phyloP scores from a whole-genome alignment of 139 green algal genomes.

The Microglena sp. region DNA sequence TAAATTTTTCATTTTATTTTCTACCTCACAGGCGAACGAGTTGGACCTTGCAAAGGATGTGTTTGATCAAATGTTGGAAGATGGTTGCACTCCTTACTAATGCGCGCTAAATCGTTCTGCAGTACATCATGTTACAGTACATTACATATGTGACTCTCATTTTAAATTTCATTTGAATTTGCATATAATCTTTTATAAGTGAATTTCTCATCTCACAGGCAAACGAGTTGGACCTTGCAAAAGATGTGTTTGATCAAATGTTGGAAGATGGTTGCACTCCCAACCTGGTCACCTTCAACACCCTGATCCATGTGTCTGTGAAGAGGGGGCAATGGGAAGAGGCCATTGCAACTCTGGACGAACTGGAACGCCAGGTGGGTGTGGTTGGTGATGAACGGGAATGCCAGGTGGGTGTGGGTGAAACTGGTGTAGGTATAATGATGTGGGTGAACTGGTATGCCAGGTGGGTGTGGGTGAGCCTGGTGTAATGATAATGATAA shows the following conservation, averaged over 20 bases:
- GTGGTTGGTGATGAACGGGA: too few relatives aligned
- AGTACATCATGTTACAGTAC: not conserved
- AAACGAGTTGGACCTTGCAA: conserved; percentile 53
- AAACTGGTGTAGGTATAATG: not conserved
- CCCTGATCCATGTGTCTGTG: conserved; percentile 53
- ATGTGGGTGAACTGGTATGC: not conserved
- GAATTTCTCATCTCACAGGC: too few relatives aligned
- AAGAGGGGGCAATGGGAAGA: conserved; percentile 44
- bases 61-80: conserved; percentile 53
- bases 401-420: too few relatives aligned
- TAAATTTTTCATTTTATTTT: too few relatives aligned
- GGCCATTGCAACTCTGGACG: conserved; percentile 48
- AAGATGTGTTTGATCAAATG: conserved; percentile 62
- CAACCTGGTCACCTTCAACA: conserved; percentile 69
- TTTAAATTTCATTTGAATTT: too few relatives aligned
- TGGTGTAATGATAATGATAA: too few relatives aligned
- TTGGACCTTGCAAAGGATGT: conserved; percentile 52
- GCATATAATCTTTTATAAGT: too few relatives aligned
- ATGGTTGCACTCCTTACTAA: conserved; percentile 24
- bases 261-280: conserved; percentile 42
- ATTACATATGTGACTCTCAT: not conserved
- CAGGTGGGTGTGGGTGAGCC: not conserved
- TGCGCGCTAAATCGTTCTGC: not conserved
- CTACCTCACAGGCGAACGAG: too few relatives aligned
- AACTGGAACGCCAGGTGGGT: conserved; percentile 53